Percentiles rank a stretch among this genome's conserved stretches.
Conservation (phyloP, 345 rosid species). For the Pseudoturritis turrita region DNA sequence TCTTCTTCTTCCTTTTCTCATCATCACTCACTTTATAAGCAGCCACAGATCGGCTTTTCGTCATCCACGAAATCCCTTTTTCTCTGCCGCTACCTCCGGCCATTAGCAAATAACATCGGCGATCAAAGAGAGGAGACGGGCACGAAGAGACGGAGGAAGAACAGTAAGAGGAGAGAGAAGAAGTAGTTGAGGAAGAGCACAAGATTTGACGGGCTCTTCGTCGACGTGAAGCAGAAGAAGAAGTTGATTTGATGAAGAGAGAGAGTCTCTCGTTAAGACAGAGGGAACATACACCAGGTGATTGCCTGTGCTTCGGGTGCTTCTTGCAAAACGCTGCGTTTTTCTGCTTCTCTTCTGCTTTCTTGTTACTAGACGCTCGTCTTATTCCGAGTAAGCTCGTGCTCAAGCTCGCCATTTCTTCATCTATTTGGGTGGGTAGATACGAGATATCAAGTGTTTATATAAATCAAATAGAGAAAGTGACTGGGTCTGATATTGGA, state of each 20-base stretch:
- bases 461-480: neutral
- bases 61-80: conserved; percentile 20
- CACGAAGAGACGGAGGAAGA: conserved; percentile 33
- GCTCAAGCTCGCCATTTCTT: conserved; percentile 29
- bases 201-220: conserved; percentile 2
- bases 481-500: conserved; percentile 23
- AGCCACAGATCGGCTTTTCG: conserved; percentile 27
- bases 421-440: conserved; percentile 7
- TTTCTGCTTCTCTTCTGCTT: conserved; percentile 12
- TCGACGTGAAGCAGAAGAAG: neutral
- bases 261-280: conserved; percentile 34
- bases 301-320: conserved; percentile 32
- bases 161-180: conserved; percentile 13
- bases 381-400: conserved; percentile 27
- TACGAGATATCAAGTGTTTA: conserved; percentile 13
- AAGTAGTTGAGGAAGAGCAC: conserved; percentile 22
- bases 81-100: conserved; percentile 13
- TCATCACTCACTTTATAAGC: conserved; percentile 19
- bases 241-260: conserved; percentile 18
- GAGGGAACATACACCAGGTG: conserved; percentile 34
- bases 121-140: conserved; percentile 28
- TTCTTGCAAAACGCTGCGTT: conserved; percentile 23
- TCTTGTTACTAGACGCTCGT: conserved; percentile 15
- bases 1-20: conserved; percentile 18
- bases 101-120: neutral